Evolutionary conservation across 192 early-diverging fungal genomes (phyloP), one percentile per base, ranked within the genome.

Genomic region (Coemansia sp.): DNA sequence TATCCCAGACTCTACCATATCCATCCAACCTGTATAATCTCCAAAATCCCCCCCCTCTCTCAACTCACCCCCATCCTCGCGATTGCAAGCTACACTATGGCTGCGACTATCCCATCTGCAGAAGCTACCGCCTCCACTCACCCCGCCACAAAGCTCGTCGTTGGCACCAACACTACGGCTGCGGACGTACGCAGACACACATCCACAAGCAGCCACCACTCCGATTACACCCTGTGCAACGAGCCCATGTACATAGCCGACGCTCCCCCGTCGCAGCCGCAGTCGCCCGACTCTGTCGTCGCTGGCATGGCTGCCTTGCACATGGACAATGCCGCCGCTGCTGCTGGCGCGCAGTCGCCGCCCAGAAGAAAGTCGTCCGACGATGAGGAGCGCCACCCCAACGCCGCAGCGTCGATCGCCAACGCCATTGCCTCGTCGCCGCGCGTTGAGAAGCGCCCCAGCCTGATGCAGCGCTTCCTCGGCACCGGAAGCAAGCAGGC

Each of bases 401-500:
- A 7, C 36, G 36, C 67, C 22, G 39, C 56, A 22, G 61, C 76
- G 20, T 66, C 72, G n/a, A 65, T 71, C 38, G 66, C 73, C 31
- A 66, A 75, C 56, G 79, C 73, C 43, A 75, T 82, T 17, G 73
- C 76, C 8, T 42, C 67, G 2, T 54, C 79, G 35, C 79, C 79
- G 20, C 79, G 70, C 54, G 56, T 76, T 14, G 79, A 82, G 45
- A 71, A 73, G 66, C 75, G 75, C 0, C 80, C 80, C 27, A 83
- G 80, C 65, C 72, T 83, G 27, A 83, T 83, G 80, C 68, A 73
- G 65, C 63, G 80, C 15, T 83, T 83, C 53, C 71, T 83, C 22
- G 79, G 79, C 62, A 43, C 78, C 4, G 61, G 61, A 36, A 53
- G 15, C 57, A 59, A 60, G 35, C 43, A 15, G 17, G 25, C 51